Evolutionary conservation across 129 eudicot genomes (phyloP).

Genomic region (Flaveria sonorensis): DNA sequence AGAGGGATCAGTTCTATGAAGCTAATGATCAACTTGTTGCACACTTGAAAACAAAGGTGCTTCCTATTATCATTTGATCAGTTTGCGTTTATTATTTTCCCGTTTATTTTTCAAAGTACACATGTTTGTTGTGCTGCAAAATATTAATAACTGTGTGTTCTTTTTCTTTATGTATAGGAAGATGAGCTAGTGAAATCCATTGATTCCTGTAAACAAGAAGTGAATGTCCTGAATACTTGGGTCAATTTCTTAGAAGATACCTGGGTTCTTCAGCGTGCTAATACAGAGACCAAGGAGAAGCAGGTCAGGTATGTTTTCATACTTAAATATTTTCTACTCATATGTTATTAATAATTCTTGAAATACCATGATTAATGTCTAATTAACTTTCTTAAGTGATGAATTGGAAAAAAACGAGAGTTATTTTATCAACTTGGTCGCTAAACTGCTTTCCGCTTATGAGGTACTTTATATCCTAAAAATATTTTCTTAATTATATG

Average conservation of each 20-base stretch:
- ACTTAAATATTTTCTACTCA: background rate
- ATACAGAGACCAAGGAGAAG: constrained; percentile 72
- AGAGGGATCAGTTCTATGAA: constrained; percentile 93
- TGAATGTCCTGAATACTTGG: constrained; percentile 82
- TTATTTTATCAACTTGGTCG: constrained; percentile 73
- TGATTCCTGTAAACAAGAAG: constrained; percentile 77
- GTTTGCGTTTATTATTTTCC: background rate
- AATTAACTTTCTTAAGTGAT: constrained; percentile 49
- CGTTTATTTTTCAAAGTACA: background rate
- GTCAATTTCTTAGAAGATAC: constrained; percentile 95
- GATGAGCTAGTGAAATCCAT: constrained; percentile 80
- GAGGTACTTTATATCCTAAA: constrained; percentile 49
- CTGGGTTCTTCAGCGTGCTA: constrained; percentile 79
- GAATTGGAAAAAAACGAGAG: constrained; percentile 79
- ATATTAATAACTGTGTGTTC: background rate
- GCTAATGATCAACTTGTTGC: constrained; percentile 97
- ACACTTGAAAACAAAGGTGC: constrained; percentile 81
- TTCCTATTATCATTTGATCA: background rate
- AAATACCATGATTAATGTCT: constrained; percentile 19
- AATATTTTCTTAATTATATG: background rate
- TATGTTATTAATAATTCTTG: background rate
- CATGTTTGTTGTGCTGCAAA: constrained; percentile 9
- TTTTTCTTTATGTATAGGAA: constrained; percentile 52
- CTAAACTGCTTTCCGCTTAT: constrained; percentile 67
- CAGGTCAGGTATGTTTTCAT: constrained; percentile 57